These are phyloP conservation scores for Vitis hybrid DNA, from an alignment of 177 flowering plant species.

Conservation along the genomic window DNA sequence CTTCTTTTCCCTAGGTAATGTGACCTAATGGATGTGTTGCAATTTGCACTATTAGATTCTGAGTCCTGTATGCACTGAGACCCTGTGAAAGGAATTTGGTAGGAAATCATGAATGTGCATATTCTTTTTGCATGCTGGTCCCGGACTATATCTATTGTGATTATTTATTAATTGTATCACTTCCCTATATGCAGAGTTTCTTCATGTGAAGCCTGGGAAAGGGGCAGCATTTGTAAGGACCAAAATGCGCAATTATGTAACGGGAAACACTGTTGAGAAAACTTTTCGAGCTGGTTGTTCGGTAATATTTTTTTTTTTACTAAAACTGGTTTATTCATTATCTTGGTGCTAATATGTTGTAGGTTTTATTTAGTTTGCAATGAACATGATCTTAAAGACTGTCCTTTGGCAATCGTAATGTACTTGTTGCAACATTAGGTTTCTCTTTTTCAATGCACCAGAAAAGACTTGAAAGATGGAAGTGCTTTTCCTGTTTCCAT, in stretches of 20 bases:
- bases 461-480: too few relatives aligned
- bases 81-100: too few relatives aligned
- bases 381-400: neutral
- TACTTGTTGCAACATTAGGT: too few relatives aligned
- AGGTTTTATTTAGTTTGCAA: neutral
- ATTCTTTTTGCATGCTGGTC: too few relatives aligned
- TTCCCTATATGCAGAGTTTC: constrained; percentile 64
- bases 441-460: too few relatives aligned
- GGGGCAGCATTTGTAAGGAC: constrained; percentile 99
- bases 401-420: too few relatives aligned
- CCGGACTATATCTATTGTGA: neutral
- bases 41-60: too few relatives aligned
- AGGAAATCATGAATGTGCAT: neutral
- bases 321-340: constrained; percentile 1
- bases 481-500: too few relatives aligned
- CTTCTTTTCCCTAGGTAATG: neutral
- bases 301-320: constrained; percentile 40
- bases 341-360: neutral
- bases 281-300: constrained; percentile 92
- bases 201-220: constrained; percentile 99
- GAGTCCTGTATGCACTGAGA: too few relatives aligned
- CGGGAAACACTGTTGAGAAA: constrained; percentile 89
- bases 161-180: neutral
- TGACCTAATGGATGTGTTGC: neutral
- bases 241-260: constrained; percentile 73